phyloP scores from a whole-genome alignment of 306 rosid genomes.

The Lathyrus oleraceus region DNA sequence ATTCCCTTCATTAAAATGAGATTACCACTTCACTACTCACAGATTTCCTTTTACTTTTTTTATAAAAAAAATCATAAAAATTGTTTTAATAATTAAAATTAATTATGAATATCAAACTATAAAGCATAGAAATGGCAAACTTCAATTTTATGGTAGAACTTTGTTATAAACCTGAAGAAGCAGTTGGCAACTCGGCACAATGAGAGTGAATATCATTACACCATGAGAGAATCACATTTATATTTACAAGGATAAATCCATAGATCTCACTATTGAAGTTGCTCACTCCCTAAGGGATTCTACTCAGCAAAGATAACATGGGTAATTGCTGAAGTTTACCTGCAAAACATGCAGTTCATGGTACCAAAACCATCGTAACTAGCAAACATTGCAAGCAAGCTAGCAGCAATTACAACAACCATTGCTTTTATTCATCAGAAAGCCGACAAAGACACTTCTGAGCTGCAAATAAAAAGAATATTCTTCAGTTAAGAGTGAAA shows the following conservation, averaged over 20 bases:
- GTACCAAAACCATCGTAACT: conserved; percentile 48
- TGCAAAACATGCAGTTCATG: conserved; percentile 31
- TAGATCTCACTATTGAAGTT: conserved; percentile 26
- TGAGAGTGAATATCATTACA: conserved; percentile 25
- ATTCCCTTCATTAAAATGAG: not conserved
- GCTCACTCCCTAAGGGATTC: conserved; percentile 23
- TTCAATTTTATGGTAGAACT: not conserved
- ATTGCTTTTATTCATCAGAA: conserved; percentile 47
- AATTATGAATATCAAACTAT: not conserved
- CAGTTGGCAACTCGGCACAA: conserved; percentile 13
- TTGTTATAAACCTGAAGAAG: conserved; percentile 13
- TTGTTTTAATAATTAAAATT: not conserved
- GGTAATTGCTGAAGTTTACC: conserved; percentile 39
- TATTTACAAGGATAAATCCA: conserved; percentile 38
- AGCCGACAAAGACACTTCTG: conserved; percentile 27
- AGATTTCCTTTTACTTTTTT: not conserved
- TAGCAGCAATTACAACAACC: conserved; percentile 8
- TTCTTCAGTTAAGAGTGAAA: conserved; percentile 9
- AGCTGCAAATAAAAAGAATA: conserved; percentile 40
- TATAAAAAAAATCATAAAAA: not conserved
- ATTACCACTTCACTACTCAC: not conserved
- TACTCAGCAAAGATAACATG: conserved; percentile 23
- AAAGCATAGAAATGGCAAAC: not conserved
- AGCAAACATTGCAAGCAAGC: conserved; percentile 35
- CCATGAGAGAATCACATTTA: conserved; percentile 25